A percentile compares a stretch with the other conserved stretches of the same genome.
These are phyloP conservation scores for Suaeda aralocaspica DNA, from an alignment of 148 eudicot species.

Conservation along the genomic window DNA sequence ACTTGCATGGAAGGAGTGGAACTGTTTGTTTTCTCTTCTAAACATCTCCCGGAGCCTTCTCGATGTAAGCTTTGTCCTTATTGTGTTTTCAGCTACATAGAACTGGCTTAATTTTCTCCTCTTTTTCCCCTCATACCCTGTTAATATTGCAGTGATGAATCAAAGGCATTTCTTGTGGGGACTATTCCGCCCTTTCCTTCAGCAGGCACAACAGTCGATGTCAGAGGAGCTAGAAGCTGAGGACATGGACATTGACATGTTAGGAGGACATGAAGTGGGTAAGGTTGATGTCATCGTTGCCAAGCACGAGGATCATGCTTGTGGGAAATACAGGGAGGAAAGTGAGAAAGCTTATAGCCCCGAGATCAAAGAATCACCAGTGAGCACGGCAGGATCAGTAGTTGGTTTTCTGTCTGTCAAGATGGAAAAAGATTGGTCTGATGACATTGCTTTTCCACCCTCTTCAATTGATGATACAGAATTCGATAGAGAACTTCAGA, in stretches of 20 bases:
- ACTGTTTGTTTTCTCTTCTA: slow-evolving; percentile 56
- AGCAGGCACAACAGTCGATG: not conserved
- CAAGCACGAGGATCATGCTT: not conserved
- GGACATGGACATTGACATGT: slow-evolving; percentile 62
- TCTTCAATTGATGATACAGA: not conserved
- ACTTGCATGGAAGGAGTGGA: slow-evolving; percentile 39
- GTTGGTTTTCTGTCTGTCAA: not conserved
- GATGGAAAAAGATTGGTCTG: not conserved
- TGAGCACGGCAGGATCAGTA: not conserved
- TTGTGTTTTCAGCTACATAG: not conserved
- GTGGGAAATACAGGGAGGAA: not conserved
- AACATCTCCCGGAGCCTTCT: slow-evolving; percentile 32
- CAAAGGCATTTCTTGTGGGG: slow-evolving; percentile 39
- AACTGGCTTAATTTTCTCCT: not conserved
- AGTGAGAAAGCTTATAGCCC: not conserved
- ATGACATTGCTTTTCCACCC: not conserved
- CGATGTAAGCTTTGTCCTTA: slow-evolving; percentile 42
- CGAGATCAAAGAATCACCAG: not conserved
- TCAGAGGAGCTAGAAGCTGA: slow-evolving; percentile 1
- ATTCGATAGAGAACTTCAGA: slow-evolving; percentile 11
- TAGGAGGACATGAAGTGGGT: slow-evolving; percentile 42
- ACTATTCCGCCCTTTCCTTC: slow-evolving; percentile 17
- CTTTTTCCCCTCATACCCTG: not conserved
- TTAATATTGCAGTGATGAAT: slow-evolving; percentile 26
- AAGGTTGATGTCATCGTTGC: slow-evolving; percentile 24